Evolutionary conservation across 306 rosid genomes (phyloP), one percentile per base, ranked within the genome.

Genomic region (Vigna mungo): DNA sequence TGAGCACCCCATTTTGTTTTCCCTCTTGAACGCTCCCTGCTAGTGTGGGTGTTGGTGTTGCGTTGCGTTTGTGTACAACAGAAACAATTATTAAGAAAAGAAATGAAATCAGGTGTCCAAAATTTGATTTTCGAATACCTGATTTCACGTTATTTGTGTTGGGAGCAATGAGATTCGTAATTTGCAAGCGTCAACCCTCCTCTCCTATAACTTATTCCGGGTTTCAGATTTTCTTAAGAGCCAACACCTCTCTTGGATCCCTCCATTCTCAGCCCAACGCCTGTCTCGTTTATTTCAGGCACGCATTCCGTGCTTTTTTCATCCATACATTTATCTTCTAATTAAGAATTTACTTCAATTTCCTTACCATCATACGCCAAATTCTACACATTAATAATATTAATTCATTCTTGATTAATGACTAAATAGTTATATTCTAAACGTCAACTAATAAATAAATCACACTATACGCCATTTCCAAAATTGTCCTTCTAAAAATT

Each of bases 1-100:
- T 43, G 99, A 74, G 61, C 99, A 96, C 30, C 99, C 99, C 98
- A 96, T 96, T 81, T 71, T 64, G 0, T 41, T 52, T 30, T 72
- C 37, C 67, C 51, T 53, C 56, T 14, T 27, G 2, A 46, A 1
- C 9, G 12, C 16, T 9, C 66, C 18, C 51, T 11, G 15, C 15
- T 2, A 0, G 16, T 3, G 14, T 2, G 55, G 15, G 41, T 12
- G 11, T 39, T 39, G 9, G 11, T 39, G 3, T 39, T 7, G 10
- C 11, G 11, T 39, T 7, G 10, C 6, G 10, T 7, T 39, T 5
- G 14, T 27, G 34, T 55, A 7, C 5, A 34, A 43, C 48, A 43
- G 70, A 53, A 8, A 8, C 13, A 53, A 53, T 52, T 8, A 53
- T 9, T 2, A 44, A 13, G 10, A 10, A 51, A 20, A 20, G 52